These are phyloP conservation scores for Alternaria arbusti DNA, from an alignment of 2,329 filamentous ascomycete species.

Conservation along the genomic window DNA sequence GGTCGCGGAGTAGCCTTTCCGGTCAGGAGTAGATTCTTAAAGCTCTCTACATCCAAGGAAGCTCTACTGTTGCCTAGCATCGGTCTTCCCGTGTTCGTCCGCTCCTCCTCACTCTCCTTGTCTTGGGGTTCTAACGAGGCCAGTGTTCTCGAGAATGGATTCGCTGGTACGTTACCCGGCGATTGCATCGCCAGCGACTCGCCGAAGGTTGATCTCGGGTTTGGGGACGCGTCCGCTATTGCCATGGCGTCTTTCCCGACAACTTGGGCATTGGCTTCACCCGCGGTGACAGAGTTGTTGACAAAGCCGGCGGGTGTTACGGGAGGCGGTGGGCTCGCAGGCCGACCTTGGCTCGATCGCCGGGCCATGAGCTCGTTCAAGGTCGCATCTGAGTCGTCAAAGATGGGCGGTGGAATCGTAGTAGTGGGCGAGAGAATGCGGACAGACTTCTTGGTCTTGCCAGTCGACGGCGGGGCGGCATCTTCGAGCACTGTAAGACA, in stretches of 20 bases:
- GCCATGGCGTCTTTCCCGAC: constrained; percentile 32
- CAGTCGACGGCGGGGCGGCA: constrained; percentile 24
- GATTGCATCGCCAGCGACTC: constrained; percentile 18
- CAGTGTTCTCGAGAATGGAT: constrained; percentile 49
- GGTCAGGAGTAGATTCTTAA: constrained; percentile 77
- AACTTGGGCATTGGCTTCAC: constrained; percentile 19
- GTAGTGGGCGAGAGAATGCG: constrained; percentile 56
- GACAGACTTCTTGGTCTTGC: constrained; percentile 65
- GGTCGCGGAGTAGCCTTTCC: constrained; percentile 61
- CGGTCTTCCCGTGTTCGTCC: constrained; percentile 32
- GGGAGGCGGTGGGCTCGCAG: constrained; percentile 26
- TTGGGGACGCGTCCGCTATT: constrained; percentile 29
- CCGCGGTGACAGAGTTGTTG: constrained; percentile 20
- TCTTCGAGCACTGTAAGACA: constrained; percentile 39
- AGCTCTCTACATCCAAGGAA: constrained; percentile 77
- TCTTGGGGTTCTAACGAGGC: constrained; percentile 44
- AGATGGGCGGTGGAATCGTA: constrained; percentile 43
- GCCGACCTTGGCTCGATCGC: constrained; percentile 14
- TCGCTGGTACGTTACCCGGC: constrained; percentile 35
- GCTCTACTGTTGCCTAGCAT: constrained; percentile 39
- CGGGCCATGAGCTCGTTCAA: constrained; percentile 24
- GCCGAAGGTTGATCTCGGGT: constrained; percentile 25
- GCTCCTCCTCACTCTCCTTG: constrained; percentile 33
- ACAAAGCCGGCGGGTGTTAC: constrained; percentile 25
- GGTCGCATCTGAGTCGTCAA: constrained; percentile 28